Base-by-base conservation (phyloP, 2,329 filamentous ascomycete species). In the Colletotrichum caudatum region DNA sequence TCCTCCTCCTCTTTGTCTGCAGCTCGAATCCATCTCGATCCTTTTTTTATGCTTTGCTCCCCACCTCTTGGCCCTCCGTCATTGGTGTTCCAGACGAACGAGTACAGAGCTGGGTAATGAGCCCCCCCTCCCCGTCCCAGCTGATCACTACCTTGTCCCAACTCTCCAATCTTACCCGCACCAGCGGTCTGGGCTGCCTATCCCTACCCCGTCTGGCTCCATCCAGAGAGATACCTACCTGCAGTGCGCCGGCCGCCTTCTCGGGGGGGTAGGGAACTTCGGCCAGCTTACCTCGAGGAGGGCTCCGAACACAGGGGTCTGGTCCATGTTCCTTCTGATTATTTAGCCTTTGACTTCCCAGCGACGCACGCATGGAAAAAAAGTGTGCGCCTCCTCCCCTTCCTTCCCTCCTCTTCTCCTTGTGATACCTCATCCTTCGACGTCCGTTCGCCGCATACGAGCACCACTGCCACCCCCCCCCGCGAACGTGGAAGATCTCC, bases 261-360 rank as follows among this genome's bases (percentile, higher is more conserved):
- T 6, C 5, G 41, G 48, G 41, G 48, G 60, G 58, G 6, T 4
- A 5, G 44, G 33, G 26, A 59, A 46, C 64, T 16, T 60, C 46
- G 37, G 65, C 53, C 54, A 59, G 58, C 69, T 69, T 35, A 59
- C 65, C 46, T 62, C 33, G 64, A 67, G 3, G 29, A 29, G 64
- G 50, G 37, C 33, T 57, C 54, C 54, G 7, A 39, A 58, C 16
- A 9, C 69, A 37, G 35, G 35, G 58, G 58, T 44, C 53, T 46
- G 29, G 20, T 37, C 39, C n/a, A 69, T 54, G n/a, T 23, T 64
- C n/a, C 35, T 51, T 64, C 46, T 29, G 59, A 60, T 63, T 61
- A 73, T 73, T 71, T 74, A 71, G 67, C 60, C 60, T 35, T 71
- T 64, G 59, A 26, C 29, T 57, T 57, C 73, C 73, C 73, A 18